These are phyloP conservation scores for Auxenochlorella protothecoides DNA, from an alignment of 139 green algal genomes.

Conservation along the genomic window DNA sequence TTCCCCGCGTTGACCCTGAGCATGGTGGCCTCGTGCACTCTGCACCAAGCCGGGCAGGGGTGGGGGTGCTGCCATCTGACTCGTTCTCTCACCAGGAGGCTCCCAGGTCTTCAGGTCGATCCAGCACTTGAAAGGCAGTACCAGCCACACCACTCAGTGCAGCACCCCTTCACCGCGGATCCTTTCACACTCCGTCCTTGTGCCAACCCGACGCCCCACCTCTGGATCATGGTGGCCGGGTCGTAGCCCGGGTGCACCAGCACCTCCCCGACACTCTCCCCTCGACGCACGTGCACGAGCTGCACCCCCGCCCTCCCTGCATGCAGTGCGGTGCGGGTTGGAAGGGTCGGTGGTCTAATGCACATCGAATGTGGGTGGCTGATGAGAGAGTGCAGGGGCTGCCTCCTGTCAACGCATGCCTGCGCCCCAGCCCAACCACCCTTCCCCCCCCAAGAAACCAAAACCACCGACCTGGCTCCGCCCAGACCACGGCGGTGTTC, in stretches of 20 bases:
- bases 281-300: background rate
- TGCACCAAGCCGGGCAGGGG: no score
- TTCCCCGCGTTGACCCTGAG: no score
- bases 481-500: conserved; percentile 28
- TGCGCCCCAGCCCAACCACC: background rate
- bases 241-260: conserved; percentile 20
- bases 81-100: no score
- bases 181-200: no score
- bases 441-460: background rate
- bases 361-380: background rate
- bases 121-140: no score
- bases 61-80: no score
- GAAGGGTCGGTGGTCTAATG: background rate
- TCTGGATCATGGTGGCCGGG: conserved; percentile 9
- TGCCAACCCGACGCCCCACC: background rate
- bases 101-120: no score
- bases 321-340: background rate
- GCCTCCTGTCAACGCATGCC: background rate
- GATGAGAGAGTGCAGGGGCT: background rate
- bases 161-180: no score
- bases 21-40: no score
- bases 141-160: no score
- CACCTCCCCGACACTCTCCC: conserved; percentile 17
- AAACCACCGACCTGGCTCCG: background rate
- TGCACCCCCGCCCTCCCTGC: background rate